Percentiles rank a stretch among this genome's conserved stretches.
Evolutionary conservation across 2,329 filamentous ascomycete genomes (phyloP).

Genomic region (Colletotrichum viniferum): DNA sequence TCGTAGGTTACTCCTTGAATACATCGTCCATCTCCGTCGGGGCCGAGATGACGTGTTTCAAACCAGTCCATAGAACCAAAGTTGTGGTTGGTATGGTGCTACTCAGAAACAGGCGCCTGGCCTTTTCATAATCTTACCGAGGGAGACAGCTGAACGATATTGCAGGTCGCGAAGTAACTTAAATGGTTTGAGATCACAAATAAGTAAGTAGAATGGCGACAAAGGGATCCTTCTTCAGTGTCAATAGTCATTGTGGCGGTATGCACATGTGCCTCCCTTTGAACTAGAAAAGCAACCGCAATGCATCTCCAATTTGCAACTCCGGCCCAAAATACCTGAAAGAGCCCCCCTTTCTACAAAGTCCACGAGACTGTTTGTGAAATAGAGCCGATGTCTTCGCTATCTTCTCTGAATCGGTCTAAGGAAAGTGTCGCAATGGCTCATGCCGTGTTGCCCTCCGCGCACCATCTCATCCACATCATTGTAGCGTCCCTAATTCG

Average conservation of each 20-base stretch:
- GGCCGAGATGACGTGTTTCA: not conserved
- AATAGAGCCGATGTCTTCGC: not conserved
- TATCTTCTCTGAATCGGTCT: not conserved
- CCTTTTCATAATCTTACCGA: not conserved
- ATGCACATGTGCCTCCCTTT: slow-evolving; percentile 6
- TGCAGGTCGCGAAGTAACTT: rapidly evolving
- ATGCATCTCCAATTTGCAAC: slow-evolving; percentile 5
- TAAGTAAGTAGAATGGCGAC: not conserved
- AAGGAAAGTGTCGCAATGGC: not conserved
- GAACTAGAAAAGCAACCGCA: slow-evolving; percentile 3
- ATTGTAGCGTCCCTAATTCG: not conserved
- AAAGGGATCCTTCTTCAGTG: not conserved
- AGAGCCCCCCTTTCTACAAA: not conserved
- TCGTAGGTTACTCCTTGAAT: not conserved
- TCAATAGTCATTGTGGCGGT: not conserved
- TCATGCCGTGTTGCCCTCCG: not conserved
- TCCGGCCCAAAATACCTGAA: not conserved
- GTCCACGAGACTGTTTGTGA: not conserved
- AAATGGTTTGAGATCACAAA: not conserved
- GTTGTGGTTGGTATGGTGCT: not conserved
- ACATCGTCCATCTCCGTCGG: not conserved
- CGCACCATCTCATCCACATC: not conserved
- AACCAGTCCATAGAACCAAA: not conserved
- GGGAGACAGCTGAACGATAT: not conserved
- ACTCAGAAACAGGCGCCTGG: not conserved